A percentile compares a stretch with the other conserved stretches of the same genome.
Conservation (phyloP, 495 filamentous ascomycete species). For the Chaetomium fimeti region DNA sequence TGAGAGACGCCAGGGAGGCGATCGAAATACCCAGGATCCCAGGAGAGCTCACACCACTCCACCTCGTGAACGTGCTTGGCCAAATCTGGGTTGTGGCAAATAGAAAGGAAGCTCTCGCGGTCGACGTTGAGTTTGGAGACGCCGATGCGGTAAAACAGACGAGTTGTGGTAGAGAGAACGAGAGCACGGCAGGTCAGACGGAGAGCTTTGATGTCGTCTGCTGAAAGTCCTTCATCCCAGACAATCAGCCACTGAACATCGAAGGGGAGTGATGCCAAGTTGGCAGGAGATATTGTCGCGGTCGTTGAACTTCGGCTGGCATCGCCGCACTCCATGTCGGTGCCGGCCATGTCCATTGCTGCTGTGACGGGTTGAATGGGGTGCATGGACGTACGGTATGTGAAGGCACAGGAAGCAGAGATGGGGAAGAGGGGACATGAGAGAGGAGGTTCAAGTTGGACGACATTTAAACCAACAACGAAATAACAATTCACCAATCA, state of each 20-base stretch:
- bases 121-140: slow-evolving; percentile 17
- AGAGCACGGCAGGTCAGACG: slow-evolving; percentile 6
- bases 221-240: background rate
- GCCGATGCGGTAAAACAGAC: slow-evolving; percentile 19
- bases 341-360: too few relatives aligned
- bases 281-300: background rate
- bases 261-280: background rate
- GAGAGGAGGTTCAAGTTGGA: too few relatives aligned
- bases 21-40: background rate
- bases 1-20: background rate
- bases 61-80: slow-evolving; percentile 17
- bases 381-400: too few relatives aligned
- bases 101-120: slow-evolving; percentile 19
- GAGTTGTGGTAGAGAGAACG: background rate
- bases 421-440: too few relatives aligned
- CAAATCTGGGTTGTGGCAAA: slow-evolving; percentile 15
- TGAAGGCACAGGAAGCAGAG: too few relatives aligned
- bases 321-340: too few relatives aligned
- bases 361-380: too few relatives aligned
- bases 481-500: too few relatives aligned
- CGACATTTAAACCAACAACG: too few relatives aligned
- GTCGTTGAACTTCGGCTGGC: background rate
- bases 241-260: background rate
- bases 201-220: slow-evolving; percentile 3
- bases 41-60: slow-evolving; percentile 19